Percentiles rank a stretch among this genome's conserved stretches.
phyloP scores from a whole-genome alignment of 2,329 filamentous ascomycete species.

The Alternaria rosae region DNA sequence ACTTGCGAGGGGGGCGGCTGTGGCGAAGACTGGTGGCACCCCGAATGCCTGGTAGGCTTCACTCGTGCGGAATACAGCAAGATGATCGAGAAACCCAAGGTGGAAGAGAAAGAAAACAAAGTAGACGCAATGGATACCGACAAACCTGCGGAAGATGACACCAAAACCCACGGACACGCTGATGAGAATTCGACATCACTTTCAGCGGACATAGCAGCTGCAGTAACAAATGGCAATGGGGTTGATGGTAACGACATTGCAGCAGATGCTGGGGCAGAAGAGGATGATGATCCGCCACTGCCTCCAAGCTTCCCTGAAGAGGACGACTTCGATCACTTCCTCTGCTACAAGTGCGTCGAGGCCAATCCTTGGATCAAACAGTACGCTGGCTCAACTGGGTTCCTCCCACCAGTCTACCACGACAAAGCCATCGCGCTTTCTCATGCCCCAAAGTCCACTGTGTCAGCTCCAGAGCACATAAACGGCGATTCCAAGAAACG shows the following conservation, averaged over 20 bases:
- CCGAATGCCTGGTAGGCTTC: conserved; percentile 86
- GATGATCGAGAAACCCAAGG: conserved; percentile 35
- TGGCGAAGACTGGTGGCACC: conserved; percentile 98
- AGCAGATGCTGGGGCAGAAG: conserved; percentile 63
- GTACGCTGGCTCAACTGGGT: conserved; percentile 82
- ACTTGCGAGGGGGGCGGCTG: conserved; percentile 83
- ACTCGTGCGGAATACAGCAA: conserved; percentile 74
- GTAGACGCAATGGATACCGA: conserved; percentile 22
- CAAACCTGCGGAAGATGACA: neutral
- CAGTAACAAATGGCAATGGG: conserved; percentile 26
- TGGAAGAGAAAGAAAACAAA: conserved; percentile 13
- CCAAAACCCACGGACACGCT: conserved; percentile 12
- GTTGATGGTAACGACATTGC: conserved; percentile 45
- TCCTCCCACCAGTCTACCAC: conserved; percentile 74
- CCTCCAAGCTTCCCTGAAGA: conserved; percentile 89
- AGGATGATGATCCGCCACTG: conserved; percentile 67
- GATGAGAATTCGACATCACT: conserved; percentile 19
- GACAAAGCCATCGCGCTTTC: conserved; percentile 34
- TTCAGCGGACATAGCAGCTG: conserved; percentile 27
- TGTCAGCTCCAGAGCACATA: conserved; percentile 23
- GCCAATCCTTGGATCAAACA: conserved; percentile 89
- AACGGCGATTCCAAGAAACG: conserved; percentile 52
- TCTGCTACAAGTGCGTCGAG: conserved; percentile 94
- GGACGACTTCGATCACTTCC: conserved; percentile 85
- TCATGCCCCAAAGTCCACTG: conserved; percentile 9